Conservation (phyloP, 2,329 filamentous ascomycete species). For the Coniella vitis region DNA sequence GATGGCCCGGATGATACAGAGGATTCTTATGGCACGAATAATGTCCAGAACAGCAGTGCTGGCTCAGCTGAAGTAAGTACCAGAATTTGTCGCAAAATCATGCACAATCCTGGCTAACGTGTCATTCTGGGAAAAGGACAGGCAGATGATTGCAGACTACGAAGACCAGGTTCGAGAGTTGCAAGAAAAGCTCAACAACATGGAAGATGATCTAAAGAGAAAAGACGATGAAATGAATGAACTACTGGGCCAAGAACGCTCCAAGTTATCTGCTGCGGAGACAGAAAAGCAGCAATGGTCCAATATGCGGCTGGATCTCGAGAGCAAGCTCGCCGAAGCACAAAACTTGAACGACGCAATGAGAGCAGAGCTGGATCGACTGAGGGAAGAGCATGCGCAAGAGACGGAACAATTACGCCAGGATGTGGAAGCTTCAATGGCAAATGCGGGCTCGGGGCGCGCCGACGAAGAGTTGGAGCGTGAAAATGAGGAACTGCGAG, state of each 20-base stretch:
- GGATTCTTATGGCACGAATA: conserved; percentile 44
- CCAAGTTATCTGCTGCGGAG: conserved; percentile 42
- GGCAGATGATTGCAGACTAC: conserved; percentile 71
- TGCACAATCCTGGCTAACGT: background rate
- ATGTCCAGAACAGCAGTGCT: conserved; percentile 7
- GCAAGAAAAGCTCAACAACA: conserved; percentile 62
- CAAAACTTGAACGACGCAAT: conserved; percentile 73
- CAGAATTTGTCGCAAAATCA: background rate
- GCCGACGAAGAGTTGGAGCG: conserved; percentile 51
- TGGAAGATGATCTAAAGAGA: conserved; percentile 61
- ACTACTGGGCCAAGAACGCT: conserved; percentile 53
- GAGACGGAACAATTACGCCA: conserved; percentile 57
- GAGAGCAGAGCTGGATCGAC: conserved; percentile 68
- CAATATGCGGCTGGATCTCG: conserved; percentile 58
- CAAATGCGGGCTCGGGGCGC: conserved; percentile 27
- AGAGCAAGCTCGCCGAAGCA: conserved; percentile 66
- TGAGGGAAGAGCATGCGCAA: conserved; percentile 61
- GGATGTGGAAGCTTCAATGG: conserved; percentile 47
- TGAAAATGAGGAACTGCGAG: conserved; percentile 64
- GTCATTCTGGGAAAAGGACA: conserved; percentile 45
- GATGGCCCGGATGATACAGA: conserved; percentile 56
- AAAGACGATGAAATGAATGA: conserved; percentile 64
- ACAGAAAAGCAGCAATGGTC: conserved; percentile 66
- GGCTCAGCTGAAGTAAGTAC: conserved; percentile 33
- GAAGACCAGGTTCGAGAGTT: conserved; percentile 70